Conservation (phyloP, 441 rosid genomes). For the Flueggea neowawraea region DNA sequence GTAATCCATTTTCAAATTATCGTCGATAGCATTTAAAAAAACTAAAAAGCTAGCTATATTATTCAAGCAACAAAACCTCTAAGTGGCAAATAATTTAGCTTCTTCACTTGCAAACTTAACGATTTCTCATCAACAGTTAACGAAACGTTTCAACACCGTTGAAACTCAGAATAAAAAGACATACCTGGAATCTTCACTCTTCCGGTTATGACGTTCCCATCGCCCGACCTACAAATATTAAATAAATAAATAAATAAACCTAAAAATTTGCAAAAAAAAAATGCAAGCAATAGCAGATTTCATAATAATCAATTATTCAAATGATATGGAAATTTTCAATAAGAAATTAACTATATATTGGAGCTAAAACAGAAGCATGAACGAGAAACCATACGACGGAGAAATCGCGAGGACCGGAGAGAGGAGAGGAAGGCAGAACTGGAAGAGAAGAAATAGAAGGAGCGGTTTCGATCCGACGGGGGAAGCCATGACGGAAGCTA, state of each 20-base stretch:
- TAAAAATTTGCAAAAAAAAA: background rate
- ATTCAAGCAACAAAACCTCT: too few relatives aligned
- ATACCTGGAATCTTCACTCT: conserved; percentile 70
- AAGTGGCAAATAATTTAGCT: too few relatives aligned
- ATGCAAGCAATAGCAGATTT: background rate
- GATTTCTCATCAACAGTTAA: background rate
- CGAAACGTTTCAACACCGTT: background rate
- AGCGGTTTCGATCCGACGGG: conserved; percentile 24
- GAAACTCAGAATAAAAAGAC: background rate
- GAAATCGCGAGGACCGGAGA: conserved; percentile 29
- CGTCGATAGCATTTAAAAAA: too few relatives aligned
- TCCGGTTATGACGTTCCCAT: conserved; percentile 69
- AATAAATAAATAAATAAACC: background rate
- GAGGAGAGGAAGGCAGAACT: conserved; percentile 20
- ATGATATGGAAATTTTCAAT: background rate
- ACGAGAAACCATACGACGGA: conserved; percentile 24
- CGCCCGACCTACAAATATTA: conserved; percentile 44
- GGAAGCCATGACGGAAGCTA: conserved; percentile 22
- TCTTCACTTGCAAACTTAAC: too few relatives aligned
- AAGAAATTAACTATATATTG: background rate
- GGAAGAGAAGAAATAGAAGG: conserved; percentile 18
- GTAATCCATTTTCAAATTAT: too few relatives aligned
- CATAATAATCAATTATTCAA: background rate
- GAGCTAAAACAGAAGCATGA: background rate
- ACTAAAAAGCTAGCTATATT: too few relatives aligned